Base-by-base conservation (phyloP, 345 rosid genomes). In the Salix suchowensis region DNA sequence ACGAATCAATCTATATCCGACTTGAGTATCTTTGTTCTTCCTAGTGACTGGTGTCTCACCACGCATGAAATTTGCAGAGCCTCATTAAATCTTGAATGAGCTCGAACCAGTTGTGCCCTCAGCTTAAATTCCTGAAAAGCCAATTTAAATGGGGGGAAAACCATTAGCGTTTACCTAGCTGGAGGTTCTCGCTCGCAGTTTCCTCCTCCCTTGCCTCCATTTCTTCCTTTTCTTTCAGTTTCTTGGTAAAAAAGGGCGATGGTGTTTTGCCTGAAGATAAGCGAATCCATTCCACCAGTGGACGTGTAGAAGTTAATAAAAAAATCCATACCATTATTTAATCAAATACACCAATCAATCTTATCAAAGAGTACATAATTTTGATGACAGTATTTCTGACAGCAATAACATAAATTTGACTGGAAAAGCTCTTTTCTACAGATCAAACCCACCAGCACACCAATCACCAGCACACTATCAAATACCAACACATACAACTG, bases 391-490 rank as follows among this genome's bases (percentile, higher is more conserved):
- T 4, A 23, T 23, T 18, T 39, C 10, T 19, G 55, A 37, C 19
- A 70, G 4, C 62, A 46, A 6, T 1, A 70, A 70, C 34, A 65
- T 14, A 34, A 14, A 71, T 71, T 9, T 52, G 44, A 73, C 68
- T 10, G 52, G 52, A 26, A 72, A 21, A 24, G 16, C 13, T 65
- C 32, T 46, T 50, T 28, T 65, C 5, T 65, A 65, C 75, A 24
- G 39, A 73, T 24, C 39, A 73, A 1, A 48, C 34, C 74, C 40
- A 21, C 1, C 36, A 60, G 7, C 70, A 65, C 65, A 73, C 68
- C 81, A 78, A 68, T 68, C 65, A 23, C 58, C 72, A 60, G 12
- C 60, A 58, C 69, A 36, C 73, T 42, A 10, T 37, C 72, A 68
- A 16, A 12, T 14, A 65, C 30, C 37, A 42, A 68, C 48, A 46